A percentile compares a stretch with the other conserved stretches of the same genome.
These are phyloP conservation scores for Pseudogymnoascus sp. DNA, from an alignment of 2,329 filamentous ascomycete species.

Conservation along the genomic window DNA sequence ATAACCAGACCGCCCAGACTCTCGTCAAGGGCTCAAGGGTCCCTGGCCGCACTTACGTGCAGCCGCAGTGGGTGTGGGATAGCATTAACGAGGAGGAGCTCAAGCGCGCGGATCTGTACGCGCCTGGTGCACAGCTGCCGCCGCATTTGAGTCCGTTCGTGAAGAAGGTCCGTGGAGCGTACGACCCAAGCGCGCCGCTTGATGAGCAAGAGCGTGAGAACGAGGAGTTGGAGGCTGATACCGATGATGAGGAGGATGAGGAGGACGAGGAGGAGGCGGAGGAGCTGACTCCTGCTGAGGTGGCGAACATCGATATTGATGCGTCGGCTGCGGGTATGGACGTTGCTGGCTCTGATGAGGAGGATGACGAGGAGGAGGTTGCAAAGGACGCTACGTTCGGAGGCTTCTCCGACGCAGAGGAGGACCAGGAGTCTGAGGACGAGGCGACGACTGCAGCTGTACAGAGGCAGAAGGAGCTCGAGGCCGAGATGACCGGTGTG, in stretches of 20 bases:
- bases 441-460: constrained; percentile 54
- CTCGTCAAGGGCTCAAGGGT: constrained; percentile 61
- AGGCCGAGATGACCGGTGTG: constrained; percentile 78
- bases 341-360: constrained; percentile 27
- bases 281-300: constrained; percentile 28
- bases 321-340: constrained; percentile 28
- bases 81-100: constrained; percentile 87
- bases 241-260: constrained; percentile 37
- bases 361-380: constrained; percentile 28
- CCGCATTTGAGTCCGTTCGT: constrained; percentile 96
- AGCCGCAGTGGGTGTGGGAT: constrained; percentile 99
- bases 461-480: constrained; percentile 80
- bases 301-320: constrained; percentile 30
- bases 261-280: constrained; percentile 35
- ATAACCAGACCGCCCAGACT: constrained; percentile 55
- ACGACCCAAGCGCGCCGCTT: constrained; percentile 80
- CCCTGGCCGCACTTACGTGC: constrained; percentile 85
- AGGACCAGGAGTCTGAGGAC: constrained; percentile 44
- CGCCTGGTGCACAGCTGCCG: constrained; percentile 79
- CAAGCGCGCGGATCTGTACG: constrained; percentile 78
- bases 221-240: constrained; percentile 67
- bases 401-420: constrained; percentile 31
- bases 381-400: constrained; percentile 22
- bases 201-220: constrained; percentile 82
- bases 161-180: constrained; percentile 74